Evolutionary conservation across 1,139 yeast genomes (phyloP).

Genomic region (Debaryomyces fabryi): DNA sequence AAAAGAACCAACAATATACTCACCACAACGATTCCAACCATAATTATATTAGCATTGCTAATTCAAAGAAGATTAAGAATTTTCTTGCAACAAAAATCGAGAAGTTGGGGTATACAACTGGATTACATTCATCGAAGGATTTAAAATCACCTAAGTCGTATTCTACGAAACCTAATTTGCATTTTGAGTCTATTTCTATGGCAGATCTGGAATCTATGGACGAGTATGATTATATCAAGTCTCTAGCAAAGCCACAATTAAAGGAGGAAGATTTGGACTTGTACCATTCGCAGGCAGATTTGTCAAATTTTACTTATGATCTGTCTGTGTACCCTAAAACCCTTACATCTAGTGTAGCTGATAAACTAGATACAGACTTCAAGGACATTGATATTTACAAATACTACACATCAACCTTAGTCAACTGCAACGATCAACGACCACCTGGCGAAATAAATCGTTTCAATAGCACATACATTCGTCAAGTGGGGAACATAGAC

Average conservation of each 20-base stretch:
- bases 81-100: conserved; percentile 38
- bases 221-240: neutral
- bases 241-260: conserved; percentile 1
- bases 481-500: conserved; percentile 15
- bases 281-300: conserved; percentile 11
- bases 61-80: conserved; percentile 31
- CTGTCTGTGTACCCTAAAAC: neutral
- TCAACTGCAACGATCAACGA: conserved; percentile 4
- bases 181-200: neutral
- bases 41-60: conserved; percentile 21
- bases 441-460: conserved; percentile 20
- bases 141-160: neutral
- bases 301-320: neutral
- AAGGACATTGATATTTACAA: conserved; percentile 11
- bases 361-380: conserved; percentile 3
- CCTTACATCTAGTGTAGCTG: conserved; percentile 4
- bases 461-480: conserved; percentile 16
- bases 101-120: conserved; percentile 29
- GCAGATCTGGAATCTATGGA: neutral
- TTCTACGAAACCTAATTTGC: neutral
- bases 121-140: neutral
- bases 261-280: conserved; percentile 10
- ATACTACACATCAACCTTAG: conserved; percentile 10
- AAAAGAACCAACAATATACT: neutral
- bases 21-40: conserved; percentile 11